Conservation (phyloP, 306 rosid species). For the Acacia crassicarpa region DNA sequence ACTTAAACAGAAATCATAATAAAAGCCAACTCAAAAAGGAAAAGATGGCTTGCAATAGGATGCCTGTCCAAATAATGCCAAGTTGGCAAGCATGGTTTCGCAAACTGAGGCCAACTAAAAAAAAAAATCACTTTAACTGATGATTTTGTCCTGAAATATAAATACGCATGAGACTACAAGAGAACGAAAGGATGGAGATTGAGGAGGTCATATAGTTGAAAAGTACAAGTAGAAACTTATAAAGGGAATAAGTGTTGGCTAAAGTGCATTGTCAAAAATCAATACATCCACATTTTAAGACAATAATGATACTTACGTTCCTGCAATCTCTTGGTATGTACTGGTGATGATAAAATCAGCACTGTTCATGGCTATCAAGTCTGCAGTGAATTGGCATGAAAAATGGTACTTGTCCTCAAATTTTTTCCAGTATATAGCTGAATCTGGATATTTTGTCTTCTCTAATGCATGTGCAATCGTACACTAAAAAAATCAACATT, state of each 20-base stretch:
- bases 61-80: conserved; percentile 2
- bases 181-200: neutral
- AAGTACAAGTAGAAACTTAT: neutral
- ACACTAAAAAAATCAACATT: conserved; percentile 56
- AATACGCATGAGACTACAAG: neutral
- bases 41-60: neutral
- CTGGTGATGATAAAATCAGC: conserved; percentile 98
- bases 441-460: conserved; percentile 94
- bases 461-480: conserved; percentile 91
- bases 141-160: conserved; percentile 17
- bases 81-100: conserved; percentile 20
- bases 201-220: neutral
- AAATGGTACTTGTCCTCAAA: conserved; percentile 89
- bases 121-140: neutral
- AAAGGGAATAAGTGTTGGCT: neutral
- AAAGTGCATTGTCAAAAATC: too few relatives aligned
- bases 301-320: conserved; percentile 62
- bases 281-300: neutral
- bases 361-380: conserved; percentile 83
- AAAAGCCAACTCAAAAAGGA: neutral
- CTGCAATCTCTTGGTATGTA: conserved; percentile 97
- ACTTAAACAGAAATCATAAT: neutral
- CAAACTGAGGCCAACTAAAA: neutral
- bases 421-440: conserved; percentile 84
- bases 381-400: conserved; percentile 95